Base-by-base conservation (phyloP, 2,329 filamentous ascomycete genomes). In the Diaporthe sp. region DNA sequence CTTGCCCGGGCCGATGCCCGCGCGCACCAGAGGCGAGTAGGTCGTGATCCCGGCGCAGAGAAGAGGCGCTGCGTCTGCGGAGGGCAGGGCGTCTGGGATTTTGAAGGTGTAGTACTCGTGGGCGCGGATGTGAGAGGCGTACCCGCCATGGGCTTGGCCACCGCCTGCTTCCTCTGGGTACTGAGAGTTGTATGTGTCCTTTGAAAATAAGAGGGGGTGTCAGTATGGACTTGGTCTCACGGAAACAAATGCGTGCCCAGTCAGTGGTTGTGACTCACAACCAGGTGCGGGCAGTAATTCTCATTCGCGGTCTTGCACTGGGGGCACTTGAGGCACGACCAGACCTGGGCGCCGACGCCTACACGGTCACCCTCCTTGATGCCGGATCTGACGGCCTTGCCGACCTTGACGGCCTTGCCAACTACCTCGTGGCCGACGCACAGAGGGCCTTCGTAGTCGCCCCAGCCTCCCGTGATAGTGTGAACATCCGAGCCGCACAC, bases 31-130 rank as follows among this genome's bases (percentile, higher is more conserved):
- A 0, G 94, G 94, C 6, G 89, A 89, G 81, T 90, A 97, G 0
- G 93, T 89, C 0, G 94, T 97, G 71, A 96, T 88, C 1, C 95
- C 94, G 1, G 92, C 94, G 81, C 94, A 96, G 39, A 96, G 87
- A 86, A 97, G 91, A 1, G 94, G 94, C 1, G 94, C 90, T 0
- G 87, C 88, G 1, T 86, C 80, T 44, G 88, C 86, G 0, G 86
- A 86, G 10, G 86, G 82, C 13, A 92, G 82, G 1, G 80, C 82
- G n/a, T 90, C 88, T 0, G 89, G 90, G 51, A 92, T 90, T 77
- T 88, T 88, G 79, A 91, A 88, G 44, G 87, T 87, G 78, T 94
- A 95, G 82, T 88, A 87, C 78, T 88, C 86, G 75, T 89, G 88
- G 0, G 85, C 86, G 37, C 88, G 83, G 34, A 89, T 87, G 74